Conservation (phyloP, 2,329 filamentous ascomycete species). For the Calonectria hawksworthii region DNA sequence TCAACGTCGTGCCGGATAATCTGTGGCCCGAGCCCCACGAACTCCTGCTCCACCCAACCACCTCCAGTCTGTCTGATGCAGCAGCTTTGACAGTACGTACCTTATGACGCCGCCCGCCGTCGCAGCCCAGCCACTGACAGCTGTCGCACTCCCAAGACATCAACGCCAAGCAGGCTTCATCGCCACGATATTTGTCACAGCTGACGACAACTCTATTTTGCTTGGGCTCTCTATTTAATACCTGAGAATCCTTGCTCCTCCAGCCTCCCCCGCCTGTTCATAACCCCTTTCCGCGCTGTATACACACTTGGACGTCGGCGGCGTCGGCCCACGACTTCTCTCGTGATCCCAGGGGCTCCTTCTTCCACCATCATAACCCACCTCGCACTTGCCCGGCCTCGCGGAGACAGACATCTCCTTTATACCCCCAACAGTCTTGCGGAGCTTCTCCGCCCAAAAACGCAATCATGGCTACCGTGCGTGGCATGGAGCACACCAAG, state of each 20-base stretch:
- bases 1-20: not conserved
- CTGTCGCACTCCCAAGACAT: conserved; percentile 37
- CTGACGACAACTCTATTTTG: conserved; percentile 43
- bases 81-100: conserved; percentile 32
- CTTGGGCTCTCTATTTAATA: conserved; percentile 9
- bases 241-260: not conserved
- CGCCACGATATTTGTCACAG: conserved; percentile 40
- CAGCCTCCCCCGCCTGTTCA: conserved; percentile 10
- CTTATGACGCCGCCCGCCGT: conserved; percentile 40
- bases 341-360: conserved; percentile 45
- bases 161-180: conserved; percentile 30
- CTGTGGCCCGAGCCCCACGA: not conserved
- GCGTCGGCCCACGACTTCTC: conserved; percentile 39
- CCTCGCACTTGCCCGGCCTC: not conserved
- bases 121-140: conserved; percentile 41
- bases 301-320: conserved; percentile 37
- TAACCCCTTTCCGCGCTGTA: conserved; percentile 21
- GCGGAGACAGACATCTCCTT: not conserved
- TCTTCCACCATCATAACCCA: not conserved
- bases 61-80: not conserved
- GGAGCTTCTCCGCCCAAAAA: conserved; percentile 35
- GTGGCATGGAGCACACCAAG: conserved; percentile 55
- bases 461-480: conserved; percentile 49
- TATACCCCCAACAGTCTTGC: conserved; percentile 17
- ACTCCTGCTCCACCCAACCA: not conserved